Evolutionary conservation across 169 alveolate genomes (phyloP), one percentile per base, ranked within the genome.

Genomic region (Prorocentrum cordatum): DNA sequence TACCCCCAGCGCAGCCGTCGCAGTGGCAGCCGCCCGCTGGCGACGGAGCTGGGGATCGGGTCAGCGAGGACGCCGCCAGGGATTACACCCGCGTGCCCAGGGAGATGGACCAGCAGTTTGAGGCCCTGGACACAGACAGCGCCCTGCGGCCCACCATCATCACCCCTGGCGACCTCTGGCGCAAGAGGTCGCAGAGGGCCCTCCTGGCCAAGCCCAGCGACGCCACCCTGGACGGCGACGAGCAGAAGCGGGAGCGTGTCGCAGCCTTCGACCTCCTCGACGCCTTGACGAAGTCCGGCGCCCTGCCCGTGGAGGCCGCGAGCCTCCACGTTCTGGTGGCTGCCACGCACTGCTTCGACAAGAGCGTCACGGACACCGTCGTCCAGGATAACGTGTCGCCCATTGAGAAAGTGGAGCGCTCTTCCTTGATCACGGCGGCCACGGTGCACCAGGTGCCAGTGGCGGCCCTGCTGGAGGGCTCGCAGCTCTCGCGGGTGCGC

Each of bases 271-370:
- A 83, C 20, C 38, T 83, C 58, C 24, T 83, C 36, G 91, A 83
- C 33, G 91, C 91, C 33, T 39, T 83, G 20, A 83, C 91, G 26
- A 83, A 83, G 91, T 79, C 80, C n/a, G 91, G 91, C 5, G 82
- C 91, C 27, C 36, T 83, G 26, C 83, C 82, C n/a, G 20, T 83
- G 58, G 45, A 58, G 59, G 35, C 47, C 50, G 75, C 80, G 33
- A 33, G 47, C 20, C 62, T 83, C 33, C 91, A 66, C 72, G 68
- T 83, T 70, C 64, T 83, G 47, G 31, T 83, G 20, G 91, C 91
- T 1, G 91, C 83, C 29, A 83, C 91, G 18, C 91, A 83, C 35
- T 83, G 91, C 92, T 84, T 84, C 38, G 92, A 84, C 75, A 84
- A 84, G 32, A 84, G 77, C n/a, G 85, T 35, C 20, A 10, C 36